Evolutionary conservation across 2,329 filamentous ascomycete species (phyloP).

Genomic region (Graphium sp.): DNA sequence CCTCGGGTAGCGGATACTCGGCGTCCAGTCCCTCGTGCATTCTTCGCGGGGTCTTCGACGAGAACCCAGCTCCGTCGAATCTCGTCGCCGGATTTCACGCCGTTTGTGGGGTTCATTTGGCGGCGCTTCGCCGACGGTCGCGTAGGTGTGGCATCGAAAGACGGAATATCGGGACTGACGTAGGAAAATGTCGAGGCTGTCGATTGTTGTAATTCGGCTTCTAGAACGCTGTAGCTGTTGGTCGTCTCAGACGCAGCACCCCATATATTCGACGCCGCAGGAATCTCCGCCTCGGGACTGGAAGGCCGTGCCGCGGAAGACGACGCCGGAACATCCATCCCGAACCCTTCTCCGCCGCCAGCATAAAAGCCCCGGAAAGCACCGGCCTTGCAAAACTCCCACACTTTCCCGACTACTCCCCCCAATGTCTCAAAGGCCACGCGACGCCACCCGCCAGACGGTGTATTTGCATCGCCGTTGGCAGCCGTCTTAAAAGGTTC

Average conservation of each 20-base stretch:
- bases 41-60: constrained; percentile 26
- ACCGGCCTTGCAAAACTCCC: constrained; percentile 62
- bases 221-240: constrained; percentile 11
- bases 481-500: constrained; percentile 11
- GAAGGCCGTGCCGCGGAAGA: constrained; percentile 6
- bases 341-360: constrained; percentile 61
- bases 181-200: constrained; percentile 3
- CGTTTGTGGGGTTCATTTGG: constrained; percentile 31
- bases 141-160: constrained; percentile 22
- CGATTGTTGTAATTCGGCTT: constrained; percentile 16
- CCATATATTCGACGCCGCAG: constrained; percentile 5
- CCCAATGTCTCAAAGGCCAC: constrained; percentile 46
- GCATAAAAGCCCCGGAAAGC: constrained; percentile 77
- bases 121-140: constrained; percentile 32
- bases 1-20: background rate
- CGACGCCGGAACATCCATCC: constrained; percentile 20
- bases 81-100: constrained; percentile 28
- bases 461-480: no score
- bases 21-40: background rate
- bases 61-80: constrained; percentile 57
- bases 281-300: constrained; percentile 6
- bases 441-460: constrained; percentile 32
- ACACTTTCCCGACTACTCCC: constrained; percentile 59
- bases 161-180: constrained; percentile 11
- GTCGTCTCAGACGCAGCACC: constrained; percentile 9